A percentile compares a stretch with the other conserved stretches of the same genome.
phyloP scores from a whole-genome alignment of 2,329 filamentous ascomycete species.

The Ceratocystis huliohia region DNA sequence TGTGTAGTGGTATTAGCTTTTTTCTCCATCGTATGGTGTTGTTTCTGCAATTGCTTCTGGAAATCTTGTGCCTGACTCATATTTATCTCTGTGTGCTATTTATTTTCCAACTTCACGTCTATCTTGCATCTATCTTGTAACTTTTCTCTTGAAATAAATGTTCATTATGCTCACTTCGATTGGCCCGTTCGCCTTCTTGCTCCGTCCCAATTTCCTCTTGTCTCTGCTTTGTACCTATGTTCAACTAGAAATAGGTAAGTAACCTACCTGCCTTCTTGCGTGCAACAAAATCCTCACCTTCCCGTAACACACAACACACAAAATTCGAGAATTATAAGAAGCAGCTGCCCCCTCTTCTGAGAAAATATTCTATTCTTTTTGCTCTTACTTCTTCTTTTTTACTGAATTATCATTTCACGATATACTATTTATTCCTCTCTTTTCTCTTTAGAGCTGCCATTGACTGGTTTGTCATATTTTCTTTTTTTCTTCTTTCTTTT shows the following conservation, averaged over 20 bases:
- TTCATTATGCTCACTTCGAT: background rate
- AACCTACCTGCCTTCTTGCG: background rate
- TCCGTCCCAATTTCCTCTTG: no score
- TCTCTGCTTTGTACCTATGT: background rate
- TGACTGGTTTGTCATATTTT: background rate
- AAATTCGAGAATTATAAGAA: background rate
- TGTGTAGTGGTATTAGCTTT: background rate
- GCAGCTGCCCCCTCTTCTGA: slow-evolving; percentile 15
- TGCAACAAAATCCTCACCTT: slow-evolving; percentile 6
- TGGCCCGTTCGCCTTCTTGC: background rate
- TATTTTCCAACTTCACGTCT: background rate
- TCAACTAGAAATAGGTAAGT: background rate
- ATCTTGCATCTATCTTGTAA: background rate
- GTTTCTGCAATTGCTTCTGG: background rate
- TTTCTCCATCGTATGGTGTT: background rate
- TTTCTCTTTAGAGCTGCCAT: background rate
- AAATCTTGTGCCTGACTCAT: background rate
- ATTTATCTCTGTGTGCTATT: background rate
- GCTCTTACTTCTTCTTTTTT: slow-evolving; percentile 12
- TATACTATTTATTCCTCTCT: background rate
- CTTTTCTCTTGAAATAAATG: background rate
- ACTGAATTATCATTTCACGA: slow-evolving; percentile 20
- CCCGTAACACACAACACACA: background rate
- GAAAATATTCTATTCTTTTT: slow-evolving; percentile 15
- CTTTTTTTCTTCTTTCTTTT: slow-evolving; percentile 20